Base-by-base conservation (phyloP, 306 rosid genomes). In the Acacia confusa region DNA sequence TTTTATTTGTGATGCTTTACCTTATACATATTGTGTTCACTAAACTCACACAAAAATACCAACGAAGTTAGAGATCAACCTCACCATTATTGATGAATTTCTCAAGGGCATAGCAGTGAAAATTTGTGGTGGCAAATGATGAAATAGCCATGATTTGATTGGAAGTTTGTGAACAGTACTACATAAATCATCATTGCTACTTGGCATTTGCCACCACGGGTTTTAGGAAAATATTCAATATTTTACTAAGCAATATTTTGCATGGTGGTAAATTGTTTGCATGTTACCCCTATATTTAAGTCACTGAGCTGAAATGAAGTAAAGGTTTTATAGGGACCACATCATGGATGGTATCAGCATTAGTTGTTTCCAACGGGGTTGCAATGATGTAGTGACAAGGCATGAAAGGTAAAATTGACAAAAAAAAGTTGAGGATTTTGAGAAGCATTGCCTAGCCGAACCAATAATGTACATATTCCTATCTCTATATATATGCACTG, bases 321-420 rank as follows among this genome's bases (percentile, higher is more conserved):
- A 81, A 71, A 75, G 50, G 83, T 45, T 72, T 17, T 13, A 78
- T 36, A 58, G 86, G 88, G 85, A 58, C 82, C 89, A 52, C 84
- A 48, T 67, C 80, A 48, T 82, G 79, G 68, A 72, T 79, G 87
- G 75, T 86, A 87, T 82, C 82, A 65, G 61, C 91, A 78, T 73
- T 74, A 81, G 41, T 71, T 86, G 85, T 77, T 78, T 78, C 87
- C 79, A 79, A 72, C 70, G 10, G 47, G 81, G 82, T 72, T 82
- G 82, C 82, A 82, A 22, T 71, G 72, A 70, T 77, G 86, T 73
- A n/a, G 57, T n/a, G 84, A 70, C 27, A 69, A 80, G 71, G 85
- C 64, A 47, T n/a, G 57, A 74, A 78, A 55, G 72, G 80, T 76
- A 73, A 76, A 32, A 38, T 36, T 50, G 6, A 25, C 17, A 41